Base-by-base conservation (phyloP, 192 early-diverging fungal species). In the Coemansia sp. region DNA sequence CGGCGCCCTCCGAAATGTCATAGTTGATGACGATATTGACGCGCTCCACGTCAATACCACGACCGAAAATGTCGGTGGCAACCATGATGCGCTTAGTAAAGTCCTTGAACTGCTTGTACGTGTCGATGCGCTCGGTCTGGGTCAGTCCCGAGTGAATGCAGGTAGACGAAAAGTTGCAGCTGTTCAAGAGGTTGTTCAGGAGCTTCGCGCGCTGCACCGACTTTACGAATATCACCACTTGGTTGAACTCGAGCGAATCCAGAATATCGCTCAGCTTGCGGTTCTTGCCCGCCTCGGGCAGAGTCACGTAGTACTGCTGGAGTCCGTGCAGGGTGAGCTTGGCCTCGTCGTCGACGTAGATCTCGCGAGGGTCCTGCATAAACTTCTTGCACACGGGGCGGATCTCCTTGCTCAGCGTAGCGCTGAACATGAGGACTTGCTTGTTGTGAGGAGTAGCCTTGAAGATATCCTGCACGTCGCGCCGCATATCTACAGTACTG, bases 11-110 rank as follows among this genome's bases (percentile, higher is more conserved):
- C 21, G 96, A 93, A 75, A 98, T 95, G 68, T 98, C 96, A 50
- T 98, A 98, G 89, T 98, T 98, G 88, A 98, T 90, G 59, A 98
- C 96, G 76, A 98, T 94, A 82, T 98, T 98, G 50, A 98, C 96
- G 70, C 96, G 93, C 69, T 97, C 95, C 26, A 98, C 92, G 77
- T 98, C 96, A 59, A 98, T 95, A 84, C 96, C 96, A 84, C 96
- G 95, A 12, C 95, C 95, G 84, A 98, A 95, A 62, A 55, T 55
- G 26, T 55, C 52, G 9, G 52, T 55, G 26, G 96, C 95, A 6
- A 98, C 95, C 87, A 98, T 90, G 65, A 98, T 95, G 66, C 96
- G 91, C 77, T 90, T 90, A 61, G 86, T 82, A 74, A 96, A 96
- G 72, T 93, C 89, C 88, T 98, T 98, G 89, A 98, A 98, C 56